A percentile compares a stretch with the other conserved stretches of the same genome.
phyloP scores from a whole-genome alignment of 169 alveolate genomes.

The Eimeria necatrix region DNA sequence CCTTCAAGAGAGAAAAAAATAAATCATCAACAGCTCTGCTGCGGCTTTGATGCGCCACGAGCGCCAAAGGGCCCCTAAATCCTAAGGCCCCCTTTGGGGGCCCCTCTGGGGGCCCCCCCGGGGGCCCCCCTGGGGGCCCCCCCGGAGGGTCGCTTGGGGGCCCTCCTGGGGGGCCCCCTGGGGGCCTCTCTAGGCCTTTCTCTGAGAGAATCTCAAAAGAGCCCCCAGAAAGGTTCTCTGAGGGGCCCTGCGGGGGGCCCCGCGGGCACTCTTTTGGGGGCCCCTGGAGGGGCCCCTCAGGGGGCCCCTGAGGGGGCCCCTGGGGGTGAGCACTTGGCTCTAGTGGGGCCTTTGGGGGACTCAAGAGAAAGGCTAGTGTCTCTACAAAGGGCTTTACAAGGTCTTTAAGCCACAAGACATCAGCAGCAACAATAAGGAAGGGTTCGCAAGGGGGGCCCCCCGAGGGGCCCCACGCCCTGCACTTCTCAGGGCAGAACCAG shows the following conservation, averaged over 20 bases:
- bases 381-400: conserved; percentile 45
- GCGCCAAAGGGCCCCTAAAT: background rate
- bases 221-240: background rate
- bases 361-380: background rate
- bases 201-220: background rate
- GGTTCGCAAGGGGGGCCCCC: background rate
- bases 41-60: conserved; percentile 48
- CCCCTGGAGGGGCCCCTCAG: background rate
- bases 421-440: conserved; percentile 8
- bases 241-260: background rate
- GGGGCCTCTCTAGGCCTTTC: too few relatives aligned
- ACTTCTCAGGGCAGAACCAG: conserved; percentile 46
- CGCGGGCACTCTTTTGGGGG: background rate
- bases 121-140: too few relatives aligned
- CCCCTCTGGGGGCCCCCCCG: too few relatives aligned
- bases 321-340: background rate
- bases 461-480: conserved; percentile 20
- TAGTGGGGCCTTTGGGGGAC: background rate
- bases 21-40: conserved; percentile 28
- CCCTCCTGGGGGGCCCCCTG: too few relatives aligned
- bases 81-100: too few relatives aligned
- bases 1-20: background rate
- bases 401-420: conserved; percentile 52
- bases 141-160: too few relatives aligned
- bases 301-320: background rate